Conservation (phyloP, 768 basidiomycete genomes). For the Strobilomyces dryophilus region DNA sequence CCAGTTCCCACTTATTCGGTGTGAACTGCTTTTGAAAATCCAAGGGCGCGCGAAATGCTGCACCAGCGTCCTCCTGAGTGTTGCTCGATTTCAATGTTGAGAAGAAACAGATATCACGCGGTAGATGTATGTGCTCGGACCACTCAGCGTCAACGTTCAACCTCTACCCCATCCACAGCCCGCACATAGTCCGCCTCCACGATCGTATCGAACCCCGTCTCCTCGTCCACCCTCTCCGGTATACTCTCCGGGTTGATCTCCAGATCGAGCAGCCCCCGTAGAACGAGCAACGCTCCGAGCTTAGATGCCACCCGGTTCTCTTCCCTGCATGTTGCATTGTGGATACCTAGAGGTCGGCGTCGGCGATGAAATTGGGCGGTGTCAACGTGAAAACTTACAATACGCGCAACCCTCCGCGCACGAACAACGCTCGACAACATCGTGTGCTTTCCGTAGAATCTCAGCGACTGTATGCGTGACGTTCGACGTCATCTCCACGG, state of each 20-base stretch:
- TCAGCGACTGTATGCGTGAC: slow-evolving; percentile 42
- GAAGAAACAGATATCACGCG: no score
- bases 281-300: slow-evolving; percentile 63
- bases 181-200: slow-evolving; percentile 49
- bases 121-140: background rate
- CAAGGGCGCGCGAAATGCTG: no score
- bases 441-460: slow-evolving; percentile 55
- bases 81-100: no score
- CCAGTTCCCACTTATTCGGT: no score
- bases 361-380: background rate
- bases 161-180: slow-evolving; percentile 39
- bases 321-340: slow-evolving; percentile 63
- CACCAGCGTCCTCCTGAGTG: no score
- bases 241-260: slow-evolving; percentile 38
- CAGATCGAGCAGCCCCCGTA: slow-evolving; percentile 55
- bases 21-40: no score
- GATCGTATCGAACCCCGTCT: slow-evolving; percentile 44
- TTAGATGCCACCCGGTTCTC: slow-evolving; percentile 73
- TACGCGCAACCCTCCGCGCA: slow-evolving; percentile 68
- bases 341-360: slow-evolving; percentile 47
- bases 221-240: slow-evolving; percentile 28
- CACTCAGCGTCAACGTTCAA: slow-evolving; percentile 33
- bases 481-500: background rate
- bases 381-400: slow-evolving; percentile 41
- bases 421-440: slow-evolving; percentile 53